Evolutionary conservation across 2,329 filamentous ascomycete genomes (phyloP).

Genomic region (Xylaria sp.): DNA sequence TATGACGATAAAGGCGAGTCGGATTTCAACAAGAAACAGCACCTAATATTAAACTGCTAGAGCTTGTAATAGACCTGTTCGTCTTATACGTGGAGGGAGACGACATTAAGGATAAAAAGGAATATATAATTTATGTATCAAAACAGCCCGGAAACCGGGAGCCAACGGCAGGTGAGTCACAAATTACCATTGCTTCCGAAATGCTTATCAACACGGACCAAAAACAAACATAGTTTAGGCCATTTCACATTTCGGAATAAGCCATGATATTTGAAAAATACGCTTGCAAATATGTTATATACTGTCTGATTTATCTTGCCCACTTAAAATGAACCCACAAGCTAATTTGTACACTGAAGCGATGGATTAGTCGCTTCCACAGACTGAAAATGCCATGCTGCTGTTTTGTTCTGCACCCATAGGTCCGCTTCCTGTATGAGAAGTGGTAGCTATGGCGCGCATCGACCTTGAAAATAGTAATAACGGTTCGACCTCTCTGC

Average conservation of each 20-base stretch:
- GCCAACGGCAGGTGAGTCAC: slow-evolving; percentile 5
- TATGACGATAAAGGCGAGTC: neutral
- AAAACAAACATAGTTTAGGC: neutral
- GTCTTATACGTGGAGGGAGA: neutral
- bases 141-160: slow-evolving; percentile 4
- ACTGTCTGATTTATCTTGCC: slow-evolving; percentile 15
- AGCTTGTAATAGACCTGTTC: neutral
- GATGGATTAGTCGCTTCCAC: neutral
- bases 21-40: no score
- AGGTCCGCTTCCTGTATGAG: slow-evolving; percentile 11
- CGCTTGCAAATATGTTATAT: slow-evolving; percentile 26
- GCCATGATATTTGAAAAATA: neutral
- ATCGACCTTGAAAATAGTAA: slow-evolving; percentile 5
- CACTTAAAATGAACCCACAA: slow-evolving; percentile 21
- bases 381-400: neutral
- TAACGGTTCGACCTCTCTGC: neutral
- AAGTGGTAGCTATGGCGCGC: slow-evolving; percentile 10
- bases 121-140: neutral
- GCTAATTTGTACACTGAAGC: slow-evolving; percentile 35
- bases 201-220: slow-evolving; percentile 8
- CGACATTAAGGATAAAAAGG: neutral
- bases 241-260: neutral
- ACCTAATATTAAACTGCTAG: neutral
- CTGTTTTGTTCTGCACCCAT: slow-evolving; percentile 4
- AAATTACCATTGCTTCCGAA: neutral